phyloP scores from a whole-genome alignment of 2,329 filamentous ascomycete species.

The Penicillium sumatraense region DNA sequence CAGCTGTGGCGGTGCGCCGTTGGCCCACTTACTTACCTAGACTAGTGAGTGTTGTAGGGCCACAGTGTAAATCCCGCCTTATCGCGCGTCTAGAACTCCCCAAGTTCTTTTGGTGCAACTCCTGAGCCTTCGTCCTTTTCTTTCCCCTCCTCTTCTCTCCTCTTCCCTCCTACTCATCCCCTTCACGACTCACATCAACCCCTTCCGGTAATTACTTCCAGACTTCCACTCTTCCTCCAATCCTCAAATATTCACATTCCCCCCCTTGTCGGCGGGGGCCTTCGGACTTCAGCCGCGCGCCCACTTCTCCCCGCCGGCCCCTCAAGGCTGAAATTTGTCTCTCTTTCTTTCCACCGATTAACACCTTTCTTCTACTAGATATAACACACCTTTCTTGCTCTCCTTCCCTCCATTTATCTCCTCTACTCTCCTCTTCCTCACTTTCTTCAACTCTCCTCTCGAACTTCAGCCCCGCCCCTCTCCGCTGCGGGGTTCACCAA shows the following conservation, averaged over 20 bases:
- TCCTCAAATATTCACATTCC: background rate
- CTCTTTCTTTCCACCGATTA: constrained; percentile 2
- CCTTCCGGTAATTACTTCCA: background rate
- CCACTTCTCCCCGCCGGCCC: constrained; percentile 13
- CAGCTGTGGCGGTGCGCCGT: constrained; percentile 26
- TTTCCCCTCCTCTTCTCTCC: background rate
- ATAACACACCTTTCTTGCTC: background rate
- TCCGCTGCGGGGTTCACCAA: constrained; percentile 24
- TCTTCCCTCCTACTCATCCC: background rate
- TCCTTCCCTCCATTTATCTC: background rate
- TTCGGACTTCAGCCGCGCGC: constrained; percentile 1
- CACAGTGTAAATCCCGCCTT: too few species aligned
- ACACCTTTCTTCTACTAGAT: background rate
- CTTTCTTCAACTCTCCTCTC: constrained; percentile 4
- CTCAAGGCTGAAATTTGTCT: constrained; percentile 14
- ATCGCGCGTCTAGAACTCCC: constrained; percentile 26
- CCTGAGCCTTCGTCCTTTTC: background rate
- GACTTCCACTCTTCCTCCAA: background rate
- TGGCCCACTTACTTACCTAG: constrained; percentile 23
- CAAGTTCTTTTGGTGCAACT: background rate
- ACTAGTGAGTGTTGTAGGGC: background rate
- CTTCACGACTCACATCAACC: background rate
- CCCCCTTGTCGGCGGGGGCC: background rate
- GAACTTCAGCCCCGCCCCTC: constrained; percentile 1
- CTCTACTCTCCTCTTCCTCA: background rate